These are phyloP conservation scores for Talaromyces sp. DNA, from an alignment of 2,329 filamentous ascomycete species.

Conservation along the genomic window DNA sequence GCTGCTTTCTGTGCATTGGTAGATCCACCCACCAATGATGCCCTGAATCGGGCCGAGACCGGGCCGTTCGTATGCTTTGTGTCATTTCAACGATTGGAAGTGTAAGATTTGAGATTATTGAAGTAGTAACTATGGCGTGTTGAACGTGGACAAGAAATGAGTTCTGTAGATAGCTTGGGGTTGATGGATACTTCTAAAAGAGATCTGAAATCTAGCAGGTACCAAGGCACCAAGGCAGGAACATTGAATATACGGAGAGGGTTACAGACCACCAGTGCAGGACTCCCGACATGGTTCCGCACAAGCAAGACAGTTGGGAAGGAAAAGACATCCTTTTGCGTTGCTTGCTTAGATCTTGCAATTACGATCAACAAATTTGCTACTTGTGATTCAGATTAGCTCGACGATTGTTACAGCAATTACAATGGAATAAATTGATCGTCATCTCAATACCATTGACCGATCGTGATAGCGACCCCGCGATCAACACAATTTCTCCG, in stretches of 20 bases:
- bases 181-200: not conserved
- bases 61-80: not conserved
- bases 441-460: not conserved
- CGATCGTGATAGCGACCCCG: conserved; percentile 6
- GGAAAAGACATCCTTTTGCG: too few species aligned
- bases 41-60: conserved; percentile 15
- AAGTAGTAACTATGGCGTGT: not conserved
- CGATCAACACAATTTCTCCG: not conserved
- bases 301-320: conserved; percentile 1
- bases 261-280: not conserved
- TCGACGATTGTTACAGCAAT: not conserved
- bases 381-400: too few species aligned
- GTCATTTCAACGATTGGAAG: not conserved
- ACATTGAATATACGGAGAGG: not conserved
- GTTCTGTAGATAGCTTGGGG: not conserved
- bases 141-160: not conserved
- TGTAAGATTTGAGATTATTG: not conserved
- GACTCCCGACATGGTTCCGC: not conserved
- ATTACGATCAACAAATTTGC: not conserved
- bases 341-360: not conserved
- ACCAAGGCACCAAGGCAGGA: not conserved
- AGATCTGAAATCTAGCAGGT: not conserved
- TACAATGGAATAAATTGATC: not conserved
- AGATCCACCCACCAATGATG: not conserved
- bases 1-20: not conserved